phyloP scores from a whole-genome alignment of 805 yeast species.

The Candida hungchunana region DNA sequence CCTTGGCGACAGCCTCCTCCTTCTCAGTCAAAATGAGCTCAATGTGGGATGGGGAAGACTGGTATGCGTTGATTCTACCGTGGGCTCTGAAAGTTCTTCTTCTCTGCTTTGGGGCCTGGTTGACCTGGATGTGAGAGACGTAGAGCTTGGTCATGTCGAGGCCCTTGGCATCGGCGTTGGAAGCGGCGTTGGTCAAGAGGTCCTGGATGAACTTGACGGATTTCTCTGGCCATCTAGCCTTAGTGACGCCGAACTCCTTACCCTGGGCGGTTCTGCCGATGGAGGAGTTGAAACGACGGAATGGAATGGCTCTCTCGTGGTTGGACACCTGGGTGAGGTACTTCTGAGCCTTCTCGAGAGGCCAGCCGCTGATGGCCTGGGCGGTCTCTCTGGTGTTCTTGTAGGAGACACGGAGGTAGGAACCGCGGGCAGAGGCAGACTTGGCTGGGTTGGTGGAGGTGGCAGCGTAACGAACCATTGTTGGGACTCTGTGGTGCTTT shows the following conservation, averaged over 20 bases:
- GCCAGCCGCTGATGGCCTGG: conserved; percentile 98
- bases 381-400: conserved; percentile 99
- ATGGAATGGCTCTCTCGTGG: conserved; percentile 99
- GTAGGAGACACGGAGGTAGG: conserved; percentile 98
- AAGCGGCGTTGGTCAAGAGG: conserved; percentile 94
- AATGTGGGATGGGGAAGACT: conserved; percentile 98
- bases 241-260: conserved; percentile 99
- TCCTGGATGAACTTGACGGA: conserved; percentile 94
- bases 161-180: conserved; percentile 99
- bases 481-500: conserved; percentile 8
- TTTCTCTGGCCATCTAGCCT: conserved; percentile 99
- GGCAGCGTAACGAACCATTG: conserved; percentile 99
- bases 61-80: conserved; percentile 99
- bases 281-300: conserved; percentile 95
- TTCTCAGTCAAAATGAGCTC: conserved; percentile 95
- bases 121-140: conserved; percentile 98
- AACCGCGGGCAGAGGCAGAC: conserved; percentile 99
- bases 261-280: conserved; percentile 99
- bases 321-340: conserved; percentile 95
- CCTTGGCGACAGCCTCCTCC: conserved; percentile 90
- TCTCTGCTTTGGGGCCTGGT: conserved; percentile 99
- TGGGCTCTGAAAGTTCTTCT: conserved; percentile 99
- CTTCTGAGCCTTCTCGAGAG: conserved; percentile 89
- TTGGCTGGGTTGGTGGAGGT: conserved; percentile 98
- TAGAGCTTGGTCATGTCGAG: conserved; percentile 91